phyloP scores from a whole-genome alignment of 1,284 basidiomycete species.

The Leccinum angustisporum region DNA sequence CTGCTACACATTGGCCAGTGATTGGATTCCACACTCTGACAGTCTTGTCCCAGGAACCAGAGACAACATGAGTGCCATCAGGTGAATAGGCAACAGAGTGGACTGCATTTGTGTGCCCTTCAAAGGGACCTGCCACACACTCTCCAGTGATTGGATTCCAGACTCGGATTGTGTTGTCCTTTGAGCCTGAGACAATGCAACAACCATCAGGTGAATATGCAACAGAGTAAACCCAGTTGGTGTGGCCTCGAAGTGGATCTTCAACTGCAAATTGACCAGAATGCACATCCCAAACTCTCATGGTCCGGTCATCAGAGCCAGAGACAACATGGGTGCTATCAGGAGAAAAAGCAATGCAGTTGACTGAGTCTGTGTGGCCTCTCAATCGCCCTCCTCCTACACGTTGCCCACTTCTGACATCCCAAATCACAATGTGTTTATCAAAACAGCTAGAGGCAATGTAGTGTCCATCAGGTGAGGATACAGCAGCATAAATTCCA shows the following conservation, averaged over 20 bases:
- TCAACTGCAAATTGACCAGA: constrained; percentile 3
- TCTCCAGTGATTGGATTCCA: background rate
- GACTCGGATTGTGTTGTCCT: constrained; percentile 14
- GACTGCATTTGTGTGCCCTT: background rate
- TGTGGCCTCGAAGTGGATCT: constrained; percentile 12
- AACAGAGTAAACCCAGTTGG: constrained; percentile 4
- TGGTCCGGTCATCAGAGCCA: constrained; percentile 9
- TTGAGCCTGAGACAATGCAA: constrained; percentile 18
- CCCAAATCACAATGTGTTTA: constrained; percentile 1
- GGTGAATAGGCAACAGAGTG: constrained; percentile 11
- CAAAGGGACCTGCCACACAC: background rate
- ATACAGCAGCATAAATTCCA: background rate
- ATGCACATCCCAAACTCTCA: constrained; percentile 13
- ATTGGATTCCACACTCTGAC: constrained; percentile 20
- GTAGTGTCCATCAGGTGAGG: constrained; percentile 17
- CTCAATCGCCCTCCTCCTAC: background rate
- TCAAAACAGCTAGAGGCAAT: constrained; percentile 5
- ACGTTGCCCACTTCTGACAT: constrained; percentile 8
- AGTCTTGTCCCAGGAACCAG: constrained; percentile 21
- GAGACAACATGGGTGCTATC: constrained; percentile 17
- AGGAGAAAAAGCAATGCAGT: constrained; percentile 18
- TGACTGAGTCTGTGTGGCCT: background rate
- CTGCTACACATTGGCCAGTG: constrained; percentile 20
- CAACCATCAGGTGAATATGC: constrained; percentile 19
- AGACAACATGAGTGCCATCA: constrained; percentile 15